These are phyloP conservation scores for Sanghuangporus sanghuang DNA, from an alignment of 1,284 basidiomycete species.

Conservation along the genomic window DNA sequence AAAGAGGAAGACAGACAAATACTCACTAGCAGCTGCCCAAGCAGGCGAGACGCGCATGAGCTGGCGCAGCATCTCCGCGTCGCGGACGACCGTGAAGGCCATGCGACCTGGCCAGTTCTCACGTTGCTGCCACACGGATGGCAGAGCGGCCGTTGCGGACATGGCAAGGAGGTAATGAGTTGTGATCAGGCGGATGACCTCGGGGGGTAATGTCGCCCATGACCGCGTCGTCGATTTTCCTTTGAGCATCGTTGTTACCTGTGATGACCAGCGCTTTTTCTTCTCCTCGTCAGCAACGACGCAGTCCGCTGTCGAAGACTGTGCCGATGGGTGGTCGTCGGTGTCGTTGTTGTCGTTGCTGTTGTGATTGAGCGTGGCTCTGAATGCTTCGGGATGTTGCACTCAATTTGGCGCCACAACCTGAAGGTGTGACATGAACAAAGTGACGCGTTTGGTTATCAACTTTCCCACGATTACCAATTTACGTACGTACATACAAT, in stretches of 20 bases:
- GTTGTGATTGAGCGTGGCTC: neutral
- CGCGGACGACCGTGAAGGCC: slow-evolving; percentile 47
- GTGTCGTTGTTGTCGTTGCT: neutral
- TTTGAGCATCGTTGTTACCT: slow-evolving; percentile 37
- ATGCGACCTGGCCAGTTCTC: slow-evolving; percentile 54
- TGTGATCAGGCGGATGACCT: slow-evolving; percentile 62
- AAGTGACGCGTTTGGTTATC: neutral
- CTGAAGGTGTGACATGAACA: neutral
- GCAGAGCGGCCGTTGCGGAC: slow-evolving; percentile 39
- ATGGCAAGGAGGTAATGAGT: slow-evolving; percentile 53
- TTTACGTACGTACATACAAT: neutral
- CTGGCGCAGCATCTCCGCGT: slow-evolving; percentile 54
- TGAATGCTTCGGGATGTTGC: neutral
- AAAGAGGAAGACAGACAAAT: neutral
- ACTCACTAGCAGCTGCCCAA: slow-evolving; percentile 45
- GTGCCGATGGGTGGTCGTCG: neutral
- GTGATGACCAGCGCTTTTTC: neutral
- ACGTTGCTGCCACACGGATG: slow-evolving; percentile 52
- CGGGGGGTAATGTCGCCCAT: slow-evolving; percentile 65
- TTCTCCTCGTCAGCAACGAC: neutral
- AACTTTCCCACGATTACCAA: neutral
- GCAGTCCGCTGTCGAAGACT: neutral
- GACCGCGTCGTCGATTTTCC: slow-evolving; percentile 61
- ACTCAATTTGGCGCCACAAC: slow-evolving; percentile 1
- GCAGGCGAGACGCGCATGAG: slow-evolving; percentile 48